Conservation (phyloP, 2,329 filamentous ascomycete genomes). For the Monosporascus sp. region DNA sequence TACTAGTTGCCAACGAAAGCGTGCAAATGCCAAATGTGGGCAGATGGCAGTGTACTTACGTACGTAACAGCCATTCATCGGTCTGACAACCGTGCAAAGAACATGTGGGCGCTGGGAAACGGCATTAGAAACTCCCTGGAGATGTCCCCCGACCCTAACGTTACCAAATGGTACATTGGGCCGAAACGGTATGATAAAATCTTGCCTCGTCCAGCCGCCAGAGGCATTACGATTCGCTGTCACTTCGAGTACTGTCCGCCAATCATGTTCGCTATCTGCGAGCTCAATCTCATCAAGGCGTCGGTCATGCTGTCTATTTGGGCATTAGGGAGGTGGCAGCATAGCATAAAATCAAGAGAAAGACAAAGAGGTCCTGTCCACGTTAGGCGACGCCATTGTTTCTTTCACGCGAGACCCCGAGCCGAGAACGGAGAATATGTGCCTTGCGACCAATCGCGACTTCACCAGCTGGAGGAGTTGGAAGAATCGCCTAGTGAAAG, state of each 20-base stretch:
- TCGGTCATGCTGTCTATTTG: slow-evolving; percentile 15
- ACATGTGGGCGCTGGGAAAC: slow-evolving; percentile 23
- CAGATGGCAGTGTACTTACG: slow-evolving; percentile 15
- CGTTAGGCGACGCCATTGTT: slow-evolving; percentile 22
- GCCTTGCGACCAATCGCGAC: slow-evolving; percentile 16
- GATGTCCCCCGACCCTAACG: neutral
- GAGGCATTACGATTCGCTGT: slow-evolving; percentile 5
- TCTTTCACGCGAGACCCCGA: slow-evolving; percentile 23
- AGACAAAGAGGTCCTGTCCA: slow-evolving; percentile 12
- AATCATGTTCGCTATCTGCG: slow-evolving; percentile 16
- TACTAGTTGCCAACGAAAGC: slow-evolving; percentile 14
- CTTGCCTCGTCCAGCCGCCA: slow-evolving; percentile 16
- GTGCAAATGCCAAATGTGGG: slow-evolving; percentile 4
- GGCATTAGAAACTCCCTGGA: slow-evolving; percentile 7
- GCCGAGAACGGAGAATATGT: slow-evolving; percentile 16
- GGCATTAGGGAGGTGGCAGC: slow-evolving; percentile 8
- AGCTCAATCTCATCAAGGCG: slow-evolving; percentile 15
- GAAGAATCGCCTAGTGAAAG: slow-evolving; percentile 4
- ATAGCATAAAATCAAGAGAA: neutral
- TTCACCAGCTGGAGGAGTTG: slow-evolving; percentile 2
- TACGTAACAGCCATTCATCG: slow-evolving; percentile 16
- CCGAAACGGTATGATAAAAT: slow-evolving; percentile 15
- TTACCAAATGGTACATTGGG: slow-evolving; percentile 18
- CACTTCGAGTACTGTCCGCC: slow-evolving; percentile 19
- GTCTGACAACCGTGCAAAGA: slow-evolving; percentile 20